Evolutionary conservation across 1,284 basidiomycete species (phyloP), one percentile per base, ranked within the genome.

Genomic region (Gymnopus androsaceus): DNA sequence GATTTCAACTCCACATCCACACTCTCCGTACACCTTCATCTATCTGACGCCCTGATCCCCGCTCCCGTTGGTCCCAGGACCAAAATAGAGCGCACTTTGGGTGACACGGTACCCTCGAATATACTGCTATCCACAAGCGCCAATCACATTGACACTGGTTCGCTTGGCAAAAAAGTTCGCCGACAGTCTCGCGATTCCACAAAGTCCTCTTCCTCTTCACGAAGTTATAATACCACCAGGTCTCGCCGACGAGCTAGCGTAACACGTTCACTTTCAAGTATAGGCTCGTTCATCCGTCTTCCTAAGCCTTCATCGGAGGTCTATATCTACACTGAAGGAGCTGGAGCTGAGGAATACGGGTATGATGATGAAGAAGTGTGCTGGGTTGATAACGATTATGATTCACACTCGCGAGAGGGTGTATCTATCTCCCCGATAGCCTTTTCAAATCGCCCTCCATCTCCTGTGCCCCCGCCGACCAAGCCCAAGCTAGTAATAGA

Each of bases 301-400:
- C n/a, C 51, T 4, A 46, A 21, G 14, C 25, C 33, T 14, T 27
- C 33, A 30, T 30, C 28, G 3, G 51, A 27, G 2, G 31, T 42
- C 15, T n/a, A 3, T 30, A 14, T 25, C 17, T 30, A 30, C 19
- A 5, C 27, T 14, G 27, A 33, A 31, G 41, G 23, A 12, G 9
- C 21, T 8, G 45, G 21, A 17, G 6, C 19, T 9, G 21, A 45
- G 15, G 49, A 51, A 17, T 34, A 34, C 27, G 30, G n/a, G 4
- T 8, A 37, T 36, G 52, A 28, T 36, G 33, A 25, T 19, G 46
- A 42, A 27, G 37, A 48, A 42, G 25, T 31, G 14, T 56, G 54
- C 19, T 56, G 54, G 54, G 31, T 51, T 11, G 54, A 56, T 2
- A 56, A 51, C 41, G 48, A 51, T 37, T 56, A 21, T 15, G 54